phyloP scores from a whole-genome alignment of 2,329 filamentous ascomycete species.

The Calonectria montana region DNA sequence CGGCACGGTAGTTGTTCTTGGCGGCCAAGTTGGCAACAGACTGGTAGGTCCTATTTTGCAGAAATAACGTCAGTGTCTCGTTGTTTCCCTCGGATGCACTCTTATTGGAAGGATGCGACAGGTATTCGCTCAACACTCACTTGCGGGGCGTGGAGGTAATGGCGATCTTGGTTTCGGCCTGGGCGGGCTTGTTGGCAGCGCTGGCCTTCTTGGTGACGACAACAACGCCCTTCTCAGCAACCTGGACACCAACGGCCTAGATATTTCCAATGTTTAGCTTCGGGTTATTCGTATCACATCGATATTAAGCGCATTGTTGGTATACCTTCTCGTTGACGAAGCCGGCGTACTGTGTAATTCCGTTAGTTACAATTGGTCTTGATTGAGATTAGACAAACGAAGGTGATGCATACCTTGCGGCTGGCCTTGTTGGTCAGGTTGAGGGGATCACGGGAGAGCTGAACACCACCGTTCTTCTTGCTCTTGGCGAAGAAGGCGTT shows the following conservation, averaged over 20 bases:
- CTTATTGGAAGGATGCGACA: not conserved
- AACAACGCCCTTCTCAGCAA: slow-evolving; percentile 80
- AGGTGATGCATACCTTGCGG: slow-evolving; percentile 75
- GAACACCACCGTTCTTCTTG: slow-evolving; percentile 79
- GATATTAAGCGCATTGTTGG: slow-evolving; percentile 27
- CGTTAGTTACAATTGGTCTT: slow-evolving; percentile 47
- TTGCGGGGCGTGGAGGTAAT: slow-evolving; percentile 84
- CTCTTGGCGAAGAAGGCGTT: slow-evolving; percentile 96
- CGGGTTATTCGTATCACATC: slow-evolving; percentile 25
- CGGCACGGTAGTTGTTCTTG: slow-evolving; percentile 86
- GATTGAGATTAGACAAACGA: not conserved
- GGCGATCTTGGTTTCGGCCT: slow-evolving; percentile 72
- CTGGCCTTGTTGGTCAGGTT: slow-evolving; percentile 94
- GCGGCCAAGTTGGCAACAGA: slow-evolving; percentile 84
- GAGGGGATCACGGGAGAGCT: slow-evolving; percentile 93
- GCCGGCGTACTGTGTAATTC: slow-evolving; percentile 79
- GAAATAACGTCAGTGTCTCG: slow-evolving; percentile 35
- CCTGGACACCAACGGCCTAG: slow-evolving; percentile 82
- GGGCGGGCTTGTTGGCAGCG: slow-evolving; percentile 78
- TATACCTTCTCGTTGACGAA: slow-evolving; percentile 93
- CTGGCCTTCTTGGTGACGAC: slow-evolving; percentile 87
- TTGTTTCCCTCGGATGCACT: not conserved
- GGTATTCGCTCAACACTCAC: slow-evolving; percentile 44
- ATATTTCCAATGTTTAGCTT: slow-evolving; percentile 39
- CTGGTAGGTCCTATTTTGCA: slow-evolving; percentile 80